Conservation (phyloP, 2,329 filamentous ascomycete genomes). For the Fusarium sp. region DNA sequence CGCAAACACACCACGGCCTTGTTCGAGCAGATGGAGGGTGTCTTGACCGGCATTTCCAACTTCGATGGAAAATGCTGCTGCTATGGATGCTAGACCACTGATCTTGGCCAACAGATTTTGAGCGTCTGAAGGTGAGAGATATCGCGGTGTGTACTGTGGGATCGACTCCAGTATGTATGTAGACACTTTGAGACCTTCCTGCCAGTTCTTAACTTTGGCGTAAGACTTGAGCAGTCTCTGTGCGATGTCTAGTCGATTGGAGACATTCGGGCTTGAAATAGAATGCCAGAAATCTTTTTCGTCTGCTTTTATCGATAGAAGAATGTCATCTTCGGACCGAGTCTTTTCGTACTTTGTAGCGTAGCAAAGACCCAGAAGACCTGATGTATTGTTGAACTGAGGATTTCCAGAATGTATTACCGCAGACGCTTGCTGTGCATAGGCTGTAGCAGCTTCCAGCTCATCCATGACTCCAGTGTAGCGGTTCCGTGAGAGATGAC, state of each 20-base stretch:
- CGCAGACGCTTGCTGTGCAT: background rate
- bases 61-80: background rate
- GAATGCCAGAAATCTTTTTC: background rate
- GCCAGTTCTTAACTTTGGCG: background rate
- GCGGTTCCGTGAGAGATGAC: rapidly evolving
- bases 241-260: background rate
- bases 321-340: background rate
- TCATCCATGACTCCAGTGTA: rapidly evolving
- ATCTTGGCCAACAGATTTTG: background rate
- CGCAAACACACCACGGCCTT: background rate
- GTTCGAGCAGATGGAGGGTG: background rate
- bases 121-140: background rate
- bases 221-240: background rate
- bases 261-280: background rate
- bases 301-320: background rate
- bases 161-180: background rate
- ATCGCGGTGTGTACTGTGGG: background rate
- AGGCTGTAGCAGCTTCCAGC: rapidly evolving
- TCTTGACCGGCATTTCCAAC: rapidly evolving
- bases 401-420: background rate
- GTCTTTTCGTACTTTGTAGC: background rate
- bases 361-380: background rate
- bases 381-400: background rate
- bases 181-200: background rate
- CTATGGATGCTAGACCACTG: background rate